These are phyloP conservation scores for Mycogone perniciosa DNA, from an alignment of 2,329 filamentous ascomycete genomes.

Conservation along the genomic window DNA sequence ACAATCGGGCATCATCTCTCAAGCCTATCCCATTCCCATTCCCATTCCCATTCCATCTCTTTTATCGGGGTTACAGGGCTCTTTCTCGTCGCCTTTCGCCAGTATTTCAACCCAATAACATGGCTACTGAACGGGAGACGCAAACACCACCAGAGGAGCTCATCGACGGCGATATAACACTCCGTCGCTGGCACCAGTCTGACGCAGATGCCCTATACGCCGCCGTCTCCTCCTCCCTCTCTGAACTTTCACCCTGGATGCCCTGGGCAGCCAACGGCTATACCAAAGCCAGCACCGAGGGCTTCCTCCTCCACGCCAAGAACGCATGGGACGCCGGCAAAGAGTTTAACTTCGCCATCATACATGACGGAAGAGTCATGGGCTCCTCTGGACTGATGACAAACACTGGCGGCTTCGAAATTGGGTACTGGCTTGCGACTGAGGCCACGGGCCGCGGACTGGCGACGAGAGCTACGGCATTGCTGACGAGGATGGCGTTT, in stretches of 20 bases:
- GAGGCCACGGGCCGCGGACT: constrained; percentile 14
- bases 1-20: too few relatives aligned
- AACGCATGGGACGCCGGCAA: constrained; percentile 10
- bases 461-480: constrained; percentile 13
- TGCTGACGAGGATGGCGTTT: constrained; percentile 14
- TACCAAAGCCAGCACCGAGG: constrained; percentile 6
- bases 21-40: too few relatives aligned
- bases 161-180: constrained; percentile 10
- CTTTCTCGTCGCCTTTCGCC: too few relatives aligned
- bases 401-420: constrained; percentile 7
- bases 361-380: constrained; percentile 2
- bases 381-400: constrained; percentile 15
- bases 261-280: constrained; percentile 16
- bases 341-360: constrained; percentile 14
- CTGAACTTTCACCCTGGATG: constrained; percentile 16
- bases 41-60: too few relatives aligned
- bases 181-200: constrained; percentile 13
- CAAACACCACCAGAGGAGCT: constrained; percentile 10
- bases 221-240: constrained; percentile 11
- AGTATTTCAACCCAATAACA: too few relatives aligned
- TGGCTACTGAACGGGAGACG: neutral
- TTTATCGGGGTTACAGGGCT: too few relatives aligned
- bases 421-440: constrained; percentile 18
- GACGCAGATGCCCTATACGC: constrained; percentile 10
- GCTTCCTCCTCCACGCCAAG: constrained; percentile 5